Base-by-base conservation (phyloP, 2,329 filamentous ascomycete species). In the Fusarium chuoi region DNA sequence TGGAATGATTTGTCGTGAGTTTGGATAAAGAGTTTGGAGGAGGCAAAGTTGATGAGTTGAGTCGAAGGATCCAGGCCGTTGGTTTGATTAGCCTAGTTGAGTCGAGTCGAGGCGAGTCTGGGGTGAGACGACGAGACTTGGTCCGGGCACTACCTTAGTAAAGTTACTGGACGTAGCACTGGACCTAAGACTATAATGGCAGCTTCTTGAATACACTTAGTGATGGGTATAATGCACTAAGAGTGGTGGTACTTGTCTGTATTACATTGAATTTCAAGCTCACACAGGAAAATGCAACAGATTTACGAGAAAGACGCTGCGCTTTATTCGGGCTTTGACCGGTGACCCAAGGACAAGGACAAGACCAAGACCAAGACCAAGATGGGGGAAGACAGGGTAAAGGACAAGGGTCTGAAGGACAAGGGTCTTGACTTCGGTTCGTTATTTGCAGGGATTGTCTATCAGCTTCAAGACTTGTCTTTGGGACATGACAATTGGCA, bases 241-340 rank as follows among this genome's bases (percentile, higher is more conserved):
- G 17, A 35, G 49, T 26, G 12, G 33, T 13, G 33, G 33, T 52
- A 26, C 49, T 36, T 10, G 15, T 62, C 39, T 35, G 45, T 39
- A 57, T 49, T 24, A 39, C 56, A 70, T 67, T 52, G 57, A 48
- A 39, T 39, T 28, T 41, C 26, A 36, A 55, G 30, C 33, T 36
- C 24, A 18, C 22, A 24, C 22, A 20, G 10, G 18, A 55, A 41
- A 42, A 55, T 20, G 18, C 26, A 30, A 42, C 22, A 24, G 24
- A 36, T 26, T 38, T 28, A 11, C 36, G 60, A 65, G 49, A 52
- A 65, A 51, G 35, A 28, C 39, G 62, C 38, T 72, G 35, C 71
- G 62, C 62, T 68, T 74, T 74, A 71, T 74, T 67, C 72, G 42
- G 62, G 42, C 26, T 70, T 56, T 65, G 67, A 30, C 54, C 44